phyloP scores from a whole-genome alignment of 2,329 filamentous ascomycete genomes.

The Calonectria multiphialidica region DNA sequence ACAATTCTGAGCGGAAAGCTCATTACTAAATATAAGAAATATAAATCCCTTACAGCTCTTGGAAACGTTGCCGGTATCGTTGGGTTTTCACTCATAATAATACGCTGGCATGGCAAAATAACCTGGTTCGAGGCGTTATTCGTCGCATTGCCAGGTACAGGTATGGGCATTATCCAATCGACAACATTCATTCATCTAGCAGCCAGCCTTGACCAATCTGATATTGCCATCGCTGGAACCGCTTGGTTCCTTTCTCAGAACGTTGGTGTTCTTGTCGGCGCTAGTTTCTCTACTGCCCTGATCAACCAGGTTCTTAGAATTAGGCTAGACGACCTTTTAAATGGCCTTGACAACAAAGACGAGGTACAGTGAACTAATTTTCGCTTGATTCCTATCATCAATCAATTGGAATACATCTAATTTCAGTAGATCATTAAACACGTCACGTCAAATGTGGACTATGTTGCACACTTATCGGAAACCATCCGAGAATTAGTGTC shows the following conservation, averaged over 20 bases:
- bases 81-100: slow-evolving; percentile 10
- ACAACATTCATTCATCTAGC: slow-evolving; percentile 21
- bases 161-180: slow-evolving; percentile 24
- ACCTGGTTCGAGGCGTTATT: not conserved
- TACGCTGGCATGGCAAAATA: slow-evolving; percentile 12
- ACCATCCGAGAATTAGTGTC: not conserved
- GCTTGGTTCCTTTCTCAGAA: slow-evolving; percentile 21
- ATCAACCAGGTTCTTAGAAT: slow-evolving; percentile 11
- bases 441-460: not conserved
- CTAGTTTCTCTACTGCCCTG: slow-evolving; percentile 14
- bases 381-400: too few species aligned
- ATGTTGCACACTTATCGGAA: not conserved
- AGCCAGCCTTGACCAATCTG: slow-evolving; percentile 4
- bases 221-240: slow-evolving; percentile 17
- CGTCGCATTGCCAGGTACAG: slow-evolving; percentile 12
- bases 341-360: not conserved
- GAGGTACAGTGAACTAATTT: not conserved
- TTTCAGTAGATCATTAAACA: slow-evolving; percentile 1
- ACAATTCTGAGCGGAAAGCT: slow-evolving; percentile 12
- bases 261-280: slow-evolving; percentile 17
- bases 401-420: not conserved
- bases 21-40: slow-evolving; percentile 10
- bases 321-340: not conserved
- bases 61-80: not conserved
- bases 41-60: slow-evolving; percentile 10